Conservation (phyloP, 1,139 yeast species). For the Hanseniaspora gamundiae region DNA sequence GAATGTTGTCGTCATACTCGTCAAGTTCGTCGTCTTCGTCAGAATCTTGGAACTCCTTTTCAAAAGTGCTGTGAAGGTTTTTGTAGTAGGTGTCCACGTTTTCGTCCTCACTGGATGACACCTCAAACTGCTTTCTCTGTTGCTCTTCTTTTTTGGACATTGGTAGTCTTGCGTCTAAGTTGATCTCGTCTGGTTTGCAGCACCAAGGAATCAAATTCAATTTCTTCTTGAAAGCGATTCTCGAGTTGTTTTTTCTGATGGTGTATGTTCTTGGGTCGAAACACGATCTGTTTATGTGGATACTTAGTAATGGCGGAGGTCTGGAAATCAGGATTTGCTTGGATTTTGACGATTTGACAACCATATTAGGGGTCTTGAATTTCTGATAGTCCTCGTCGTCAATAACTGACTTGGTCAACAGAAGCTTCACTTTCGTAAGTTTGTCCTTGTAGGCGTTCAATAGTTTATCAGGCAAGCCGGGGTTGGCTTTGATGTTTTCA, state of each 20-base stretch:
- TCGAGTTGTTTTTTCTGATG: slow-evolving; percentile 73
- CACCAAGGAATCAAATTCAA: slow-evolving; percentile 59
- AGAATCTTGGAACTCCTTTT: slow-evolving; percentile 23
- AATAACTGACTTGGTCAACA: slow-evolving; percentile 52
- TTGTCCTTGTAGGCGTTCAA: slow-evolving; percentile 38
- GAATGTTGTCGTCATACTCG: slow-evolving; percentile 8
- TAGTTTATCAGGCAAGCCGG: slow-evolving; percentile 28
- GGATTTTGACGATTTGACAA: slow-evolving; percentile 64
- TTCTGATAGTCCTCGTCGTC: slow-evolving; percentile 69
- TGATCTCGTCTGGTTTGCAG: slow-evolving; percentile 57
- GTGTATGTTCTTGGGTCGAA: slow-evolving; percentile 78
- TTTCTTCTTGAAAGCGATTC: slow-evolving; percentile 60
- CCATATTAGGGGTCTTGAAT: slow-evolving; percentile 64
- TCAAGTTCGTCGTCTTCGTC: slow-evolving; percentile 19
- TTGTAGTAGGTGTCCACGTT: slow-evolving; percentile 20
- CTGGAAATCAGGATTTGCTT: slow-evolving; percentile 70
- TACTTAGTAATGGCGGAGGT: slow-evolving; percentile 74
- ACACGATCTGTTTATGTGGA: slow-evolving; percentile 85
- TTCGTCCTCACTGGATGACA: slow-evolving; percentile 22
- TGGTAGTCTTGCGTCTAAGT: slow-evolving; percentile 67
- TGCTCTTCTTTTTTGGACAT: slow-evolving; percentile 48
- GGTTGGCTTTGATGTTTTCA: slow-evolving; percentile 10
- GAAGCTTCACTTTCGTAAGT: slow-evolving; percentile 42
- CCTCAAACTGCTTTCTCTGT: slow-evolving; percentile 9
- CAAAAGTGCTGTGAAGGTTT: slow-evolving; percentile 19